Base-by-base conservation (phyloP, 2,329 filamentous ascomycete species). In the Seiridium unicorne region DNA sequence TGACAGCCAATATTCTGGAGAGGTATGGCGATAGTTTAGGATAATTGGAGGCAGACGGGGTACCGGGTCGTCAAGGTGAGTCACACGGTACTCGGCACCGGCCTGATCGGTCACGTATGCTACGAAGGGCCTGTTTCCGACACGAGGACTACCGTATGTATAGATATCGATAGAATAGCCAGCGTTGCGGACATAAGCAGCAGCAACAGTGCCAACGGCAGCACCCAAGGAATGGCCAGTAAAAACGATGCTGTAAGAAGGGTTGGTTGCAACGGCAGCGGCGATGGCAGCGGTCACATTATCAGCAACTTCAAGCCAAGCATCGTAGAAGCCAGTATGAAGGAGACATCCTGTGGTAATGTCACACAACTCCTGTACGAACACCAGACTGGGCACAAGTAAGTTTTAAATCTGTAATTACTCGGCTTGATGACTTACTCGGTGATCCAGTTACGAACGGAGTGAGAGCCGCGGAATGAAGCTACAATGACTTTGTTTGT, bases 181-280 rank as follows among this genome's bases (percentile, higher is more conserved):
- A 8, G 70, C 68, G 5, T 71, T 70, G 51, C 87, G 81, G 26
- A 90, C 74, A 64, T 84, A 79, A 0, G 81, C 84, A 0, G 80
- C 84, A 0, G 80, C 88, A 4, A 92, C 70, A 5, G 82, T 85
- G 44, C 83, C 86, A 2, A 91, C 76, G 5, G 87, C 87, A 34
- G 79, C 89, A 53, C 89, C 89, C 3, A 92, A 83, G 8, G 86
- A 89, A 76, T 91, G 89, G 42, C 89, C 89, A 0, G 87, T 86
- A n/a, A 81, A 72, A 18, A 88, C 70, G 69, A 90, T 69, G 51
- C 71, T 71, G 76, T 82, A 89, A 53, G 61, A 63, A 1, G 86
- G 84, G 73, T 85, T 73, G 35, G 76, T 70, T 1, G 69, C 67
- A 46, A 69, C 70, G 3, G 84, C 84, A 1, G 70, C 61, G 26